These are phyloP conservation scores for Zygosaccharomyces sapae DNA, from an alignment of 1,139 yeast species.

Conservation along the genomic window DNA sequence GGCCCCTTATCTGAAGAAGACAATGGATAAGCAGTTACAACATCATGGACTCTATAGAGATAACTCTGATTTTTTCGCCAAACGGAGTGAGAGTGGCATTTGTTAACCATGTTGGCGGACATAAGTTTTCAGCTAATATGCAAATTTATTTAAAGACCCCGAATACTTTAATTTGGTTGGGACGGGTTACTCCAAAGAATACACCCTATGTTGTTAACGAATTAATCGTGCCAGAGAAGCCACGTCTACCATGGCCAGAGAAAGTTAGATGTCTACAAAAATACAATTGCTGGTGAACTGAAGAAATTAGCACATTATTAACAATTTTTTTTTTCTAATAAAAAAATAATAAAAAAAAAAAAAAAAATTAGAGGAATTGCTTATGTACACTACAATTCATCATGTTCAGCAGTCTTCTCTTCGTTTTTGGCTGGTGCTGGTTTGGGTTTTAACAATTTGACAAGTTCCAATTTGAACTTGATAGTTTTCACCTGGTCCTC, in stretches of 20 bases:
- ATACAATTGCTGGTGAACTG: conserved; percentile 28
- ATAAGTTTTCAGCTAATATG: conserved; percentile 87
- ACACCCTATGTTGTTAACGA: conserved; percentile 71
- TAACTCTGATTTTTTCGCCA: conserved; percentile 61
- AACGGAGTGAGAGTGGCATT: conserved; percentile 68
- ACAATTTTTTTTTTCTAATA: no score
- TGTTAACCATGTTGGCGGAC: conserved; percentile 92
- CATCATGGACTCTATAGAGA: conserved; percentile 72
- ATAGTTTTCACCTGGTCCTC: conserved; percentile 8
- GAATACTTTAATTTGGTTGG: conserved; percentile 85
- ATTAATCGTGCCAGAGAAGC: conserved; percentile 29
- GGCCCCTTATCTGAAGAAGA: conserved; percentile 85
- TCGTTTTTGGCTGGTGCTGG: neutral
- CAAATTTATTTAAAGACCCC: conserved; percentile 59
- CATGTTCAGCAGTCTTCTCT: neutral
- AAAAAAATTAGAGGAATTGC: neutral
- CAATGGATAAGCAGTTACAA: conserved; percentile 68
- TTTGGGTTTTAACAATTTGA: conserved; percentile 7
- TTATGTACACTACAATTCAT: conserved; percentile 8
- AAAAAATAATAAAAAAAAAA: no score
- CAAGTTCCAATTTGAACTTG: conserved; percentile 12
- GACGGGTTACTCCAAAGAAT: conserved; percentile 74
- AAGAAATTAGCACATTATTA: neutral
- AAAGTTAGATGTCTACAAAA: conserved; percentile 36
- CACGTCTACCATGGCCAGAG: conserved; percentile 33